Evolutionary conservation across 768 basidiomycete genomes (phyloP).

Genomic region (Podaxis sp.): DNA sequence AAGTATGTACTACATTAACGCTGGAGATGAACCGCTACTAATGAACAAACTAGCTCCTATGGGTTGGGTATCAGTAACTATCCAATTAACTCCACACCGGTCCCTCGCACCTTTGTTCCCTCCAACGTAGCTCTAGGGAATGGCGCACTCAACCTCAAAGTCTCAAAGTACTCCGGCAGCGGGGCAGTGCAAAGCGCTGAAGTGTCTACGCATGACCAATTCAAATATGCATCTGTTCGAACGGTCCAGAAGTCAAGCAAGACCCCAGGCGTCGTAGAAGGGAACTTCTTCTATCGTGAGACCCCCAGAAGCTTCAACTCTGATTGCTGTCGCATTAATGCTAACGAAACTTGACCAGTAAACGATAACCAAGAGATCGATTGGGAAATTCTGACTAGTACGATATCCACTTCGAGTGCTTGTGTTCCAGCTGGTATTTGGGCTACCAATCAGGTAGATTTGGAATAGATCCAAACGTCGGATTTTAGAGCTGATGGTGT

Average conservation of each 20-base stretch:
- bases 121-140: conserved; percentile 30
- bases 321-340: neutral
- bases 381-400: conserved; percentile 36
- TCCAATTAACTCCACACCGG: conserved; percentile 14
- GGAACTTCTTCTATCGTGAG: conserved; percentile 37
- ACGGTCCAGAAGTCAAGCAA: conserved; percentile 34
- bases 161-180: conserved; percentile 29
- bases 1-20: conserved; percentile 18
- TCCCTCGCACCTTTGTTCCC: conserved; percentile 27
- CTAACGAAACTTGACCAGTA: conserved; percentile 17
- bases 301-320: neutral
- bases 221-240: conserved; percentile 35
- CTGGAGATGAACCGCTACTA: neutral
- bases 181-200: conserved; percentile 30
- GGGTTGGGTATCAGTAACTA: conserved; percentile 32
- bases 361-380: conserved; percentile 34
- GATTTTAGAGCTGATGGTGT: neutral
- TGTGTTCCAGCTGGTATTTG: conserved; percentile 34
- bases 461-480: neutral
- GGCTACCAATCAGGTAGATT: conserved; percentile 34
- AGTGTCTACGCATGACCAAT: conserved; percentile 26
- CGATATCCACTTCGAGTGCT: conserved; percentile 24
- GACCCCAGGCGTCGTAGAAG: conserved; percentile 33
- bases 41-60: conserved; percentile 18
- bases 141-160: conserved; percentile 33